Conservation (phyloP, 2,329 filamentous ascomycete species). For the Paraphoma chrysanthemicola region DNA sequence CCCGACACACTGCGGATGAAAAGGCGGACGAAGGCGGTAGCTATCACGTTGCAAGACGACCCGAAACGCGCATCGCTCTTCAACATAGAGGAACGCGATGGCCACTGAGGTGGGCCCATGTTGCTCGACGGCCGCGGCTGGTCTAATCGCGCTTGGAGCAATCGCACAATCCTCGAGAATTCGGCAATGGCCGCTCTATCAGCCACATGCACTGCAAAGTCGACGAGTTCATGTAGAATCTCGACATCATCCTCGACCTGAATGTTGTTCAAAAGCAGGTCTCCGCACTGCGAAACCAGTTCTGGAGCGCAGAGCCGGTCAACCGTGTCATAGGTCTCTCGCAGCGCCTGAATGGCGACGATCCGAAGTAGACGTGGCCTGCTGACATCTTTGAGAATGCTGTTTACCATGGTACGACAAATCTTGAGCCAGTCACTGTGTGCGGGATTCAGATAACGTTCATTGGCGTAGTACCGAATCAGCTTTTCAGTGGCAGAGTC, state of each 20-base stretch:
- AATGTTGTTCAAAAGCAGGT: slow-evolving; percentile 67
- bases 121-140: slow-evolving; percentile 25
- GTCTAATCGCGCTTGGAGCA: slow-evolving; percentile 50
- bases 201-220: slow-evolving; percentile 70
- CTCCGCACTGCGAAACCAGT: slow-evolving; percentile 65
- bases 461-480: slow-evolving; percentile 72
- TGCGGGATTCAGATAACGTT: slow-evolving; percentile 74
- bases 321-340: slow-evolving; percentile 57
- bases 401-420: slow-evolving; percentile 64
- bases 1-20: slow-evolving; percentile 76
- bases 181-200: slow-evolving; percentile 64
- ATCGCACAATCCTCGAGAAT: slow-evolving; percentile 58
- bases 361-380: slow-evolving; percentile 69
- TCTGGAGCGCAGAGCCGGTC: slow-evolving; percentile 65
- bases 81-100: slow-evolving; percentile 18
- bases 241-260: slow-evolving; percentile 68
- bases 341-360: slow-evolving; percentile 66
- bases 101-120: slow-evolving; percentile 21
- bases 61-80: slow-evolving; percentile 24
- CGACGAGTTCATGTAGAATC: slow-evolving; percentile 70
- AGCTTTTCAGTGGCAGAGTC: slow-evolving; percentile 70
- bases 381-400: slow-evolving; percentile 68
- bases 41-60: slow-evolving; percentile 73
- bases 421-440: slow-evolving; percentile 73
- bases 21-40: slow-evolving; percentile 74